These are phyloP conservation scores for Lipomyces starkeyi DNA, from an alignment of 805 yeast genomes.

Conservation along the genomic window DNA sequence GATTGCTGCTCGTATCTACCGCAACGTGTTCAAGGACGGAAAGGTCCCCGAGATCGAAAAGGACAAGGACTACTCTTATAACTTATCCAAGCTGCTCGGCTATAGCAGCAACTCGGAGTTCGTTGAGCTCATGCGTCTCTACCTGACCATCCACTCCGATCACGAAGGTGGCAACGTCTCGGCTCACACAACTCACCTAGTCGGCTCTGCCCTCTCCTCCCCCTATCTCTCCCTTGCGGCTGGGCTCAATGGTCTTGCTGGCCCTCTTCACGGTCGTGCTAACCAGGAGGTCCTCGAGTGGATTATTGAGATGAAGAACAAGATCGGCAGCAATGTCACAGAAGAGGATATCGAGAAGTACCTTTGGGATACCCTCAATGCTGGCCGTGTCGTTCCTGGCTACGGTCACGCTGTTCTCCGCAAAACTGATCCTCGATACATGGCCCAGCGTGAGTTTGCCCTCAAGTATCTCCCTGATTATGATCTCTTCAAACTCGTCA, in stretches of 20 bases:
- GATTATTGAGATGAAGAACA: slow-evolving; percentile 69
- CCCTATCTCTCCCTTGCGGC: slow-evolving; percentile 82
- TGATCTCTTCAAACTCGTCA: slow-evolving; percentile 77
- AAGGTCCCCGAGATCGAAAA: slow-evolving; percentile 55
- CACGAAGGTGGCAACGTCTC: slow-evolving; percentile 92
- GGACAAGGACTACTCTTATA: slow-evolving; percentile 65
- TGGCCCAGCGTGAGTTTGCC: slow-evolving; percentile 85
- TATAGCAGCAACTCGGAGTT: slow-evolving; percentile 69
- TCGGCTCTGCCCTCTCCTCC: slow-evolving; percentile 80
- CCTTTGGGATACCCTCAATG: slow-evolving; percentile 77
- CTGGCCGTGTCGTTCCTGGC: slow-evolving; percentile 88
- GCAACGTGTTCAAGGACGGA: slow-evolving; percentile 84
- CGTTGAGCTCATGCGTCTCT: slow-evolving; percentile 78
- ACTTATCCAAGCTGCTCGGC: slow-evolving; percentile 68
- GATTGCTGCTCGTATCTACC: slow-evolving; percentile 83
- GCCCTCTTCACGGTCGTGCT: slow-evolving; percentile 88
- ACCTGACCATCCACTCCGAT: slow-evolving; percentile 81
- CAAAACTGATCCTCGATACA: slow-evolving; percentile 88
- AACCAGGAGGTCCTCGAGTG: slow-evolving; percentile 87
- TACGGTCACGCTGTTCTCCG: slow-evolving; percentile 88
- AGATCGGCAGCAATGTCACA: slow-evolving; percentile 72
- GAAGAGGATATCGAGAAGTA: slow-evolving; percentile 73
- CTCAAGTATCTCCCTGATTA: slow-evolving; percentile 76
- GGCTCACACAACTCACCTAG: slow-evolving; percentile 85
- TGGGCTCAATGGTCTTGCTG: slow-evolving; percentile 84